Evolutionary conservation across 805 yeast species (phyloP).

Genomic region (Schwanniomyces pseudopolymorphus): DNA sequence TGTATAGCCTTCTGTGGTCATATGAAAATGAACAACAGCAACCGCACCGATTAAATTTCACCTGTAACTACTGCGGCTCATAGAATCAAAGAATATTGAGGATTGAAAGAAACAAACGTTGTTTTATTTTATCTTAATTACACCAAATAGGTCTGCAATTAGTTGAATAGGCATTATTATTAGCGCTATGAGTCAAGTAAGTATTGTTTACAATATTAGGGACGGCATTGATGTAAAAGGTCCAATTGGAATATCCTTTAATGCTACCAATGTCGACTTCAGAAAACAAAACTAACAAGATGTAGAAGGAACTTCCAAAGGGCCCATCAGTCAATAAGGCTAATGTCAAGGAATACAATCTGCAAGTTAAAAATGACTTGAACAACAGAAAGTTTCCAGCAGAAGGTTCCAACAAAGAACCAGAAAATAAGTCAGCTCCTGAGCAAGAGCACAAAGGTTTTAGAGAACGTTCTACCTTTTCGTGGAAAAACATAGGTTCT

Average conservation of each 20-base stretch:
- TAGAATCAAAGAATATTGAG: not conserved
- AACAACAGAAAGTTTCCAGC: constrained; percentile 14
- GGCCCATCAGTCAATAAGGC: constrained; percentile 15
- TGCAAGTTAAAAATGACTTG: constrained; percentile 10
- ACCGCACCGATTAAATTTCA: not conserved
- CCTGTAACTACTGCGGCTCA: not conserved
- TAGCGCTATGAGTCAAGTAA: not conserved
- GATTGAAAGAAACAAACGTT: not conserved
- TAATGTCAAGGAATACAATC: constrained; percentile 17
- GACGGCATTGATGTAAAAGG: not conserved
- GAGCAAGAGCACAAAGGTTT: constrained; percentile 17
- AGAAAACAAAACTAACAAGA: not conserved
- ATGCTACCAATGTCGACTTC: not conserved
- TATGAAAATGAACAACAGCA: not conserved
- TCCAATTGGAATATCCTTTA: not conserved
- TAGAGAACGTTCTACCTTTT: constrained; percentile 32
- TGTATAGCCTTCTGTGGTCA: not conserved
- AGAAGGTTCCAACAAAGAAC: constrained; percentile 10
- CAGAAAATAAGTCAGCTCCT: not conserved
- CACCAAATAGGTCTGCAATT: not conserved
- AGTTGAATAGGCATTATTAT: not conserved
- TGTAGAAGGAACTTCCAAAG: constrained; percentile 8
- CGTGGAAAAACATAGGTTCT: constrained; percentile 41
- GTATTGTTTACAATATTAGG: not conserved
- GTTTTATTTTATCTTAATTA: not conserved